Base-by-base conservation (phyloP, 176 grass and related monocot species). In the Saccharum officinarum region DNA sequence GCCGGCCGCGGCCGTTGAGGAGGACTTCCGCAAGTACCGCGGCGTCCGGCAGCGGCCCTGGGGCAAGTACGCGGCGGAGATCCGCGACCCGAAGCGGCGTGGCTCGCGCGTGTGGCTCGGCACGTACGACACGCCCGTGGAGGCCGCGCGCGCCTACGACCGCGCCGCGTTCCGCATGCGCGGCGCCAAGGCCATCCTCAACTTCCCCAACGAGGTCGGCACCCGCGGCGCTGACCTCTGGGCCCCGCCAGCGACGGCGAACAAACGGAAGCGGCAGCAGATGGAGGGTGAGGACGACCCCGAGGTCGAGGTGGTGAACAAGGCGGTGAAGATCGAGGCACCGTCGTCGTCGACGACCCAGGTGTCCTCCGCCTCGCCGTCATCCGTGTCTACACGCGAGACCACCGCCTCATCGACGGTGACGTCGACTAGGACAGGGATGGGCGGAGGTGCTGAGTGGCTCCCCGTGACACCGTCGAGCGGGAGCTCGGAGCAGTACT, bases 61-160 rank as follows among this genome's bases (percentile, higher is more conserved):
- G 96, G 96, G 96, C 0, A 93, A 94, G 78, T 98, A 85, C 55
- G 93, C 93, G 25, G 89, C 96, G 16, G 96, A 98, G 96, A 98
- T 98, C 88, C 91, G 96, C 25, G 96, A 98, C 41, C 90, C 91
- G 0, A 93, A 91, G 66, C 84, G 83, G 0, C 91, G 91, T 1
- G 94, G 94, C n/a, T 91, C 94, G 69, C 90, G 94, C 75, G 94
- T 89, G 68, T 96, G 94, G 94, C 94, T 96, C 11, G 94, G 94
- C 33, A 96, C 94, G 4, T 96, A 91, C 68, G 94, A 93, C 81
- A 91, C 86, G 0, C 81, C 88, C 26, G 9, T 74, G 6, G 94
- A 91, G 68, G 94, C 94, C 6, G 94, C 94, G 66, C 92, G 73
- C 42, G 91, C 94, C 1, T 96, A 96, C 77, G 94, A 96, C 67